These are phyloP conservation scores for Chaetoceros muelleri DNA, from an alignment of 108 stramenopile genomes.

Conservation along the genomic window DNA sequence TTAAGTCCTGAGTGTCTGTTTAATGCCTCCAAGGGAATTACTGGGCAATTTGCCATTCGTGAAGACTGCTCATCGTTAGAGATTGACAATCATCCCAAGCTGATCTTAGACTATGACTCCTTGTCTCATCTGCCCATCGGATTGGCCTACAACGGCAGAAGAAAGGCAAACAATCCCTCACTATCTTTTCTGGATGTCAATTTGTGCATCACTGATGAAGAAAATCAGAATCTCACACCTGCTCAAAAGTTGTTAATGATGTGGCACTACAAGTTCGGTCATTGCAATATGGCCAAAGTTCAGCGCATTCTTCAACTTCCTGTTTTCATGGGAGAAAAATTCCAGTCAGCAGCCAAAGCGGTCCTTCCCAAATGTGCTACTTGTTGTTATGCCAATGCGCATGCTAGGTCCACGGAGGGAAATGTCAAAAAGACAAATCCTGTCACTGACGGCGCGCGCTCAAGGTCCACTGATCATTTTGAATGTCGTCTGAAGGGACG, in stretches of 20 bases:
- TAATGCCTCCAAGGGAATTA: background rate
- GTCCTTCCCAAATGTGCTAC: conserved; percentile 1
- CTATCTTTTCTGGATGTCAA: background rate
- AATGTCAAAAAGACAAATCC: too few relatives aligned
- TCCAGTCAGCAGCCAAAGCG: background rate
- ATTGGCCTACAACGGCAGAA: background rate
- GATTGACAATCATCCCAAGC: background rate
- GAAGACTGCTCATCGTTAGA: background rate
- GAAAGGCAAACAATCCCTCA: background rate
- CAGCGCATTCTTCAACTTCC: conserved; percentile 11
- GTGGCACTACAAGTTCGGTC: conserved; percentile 25
- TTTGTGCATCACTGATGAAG: background rate
- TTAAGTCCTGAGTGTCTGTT: conserved; percentile 8
- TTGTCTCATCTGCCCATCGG: conserved; percentile 14
- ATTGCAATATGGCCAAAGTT: background rate
- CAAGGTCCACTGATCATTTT: background rate
- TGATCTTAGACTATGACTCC: conserved; percentile 8
- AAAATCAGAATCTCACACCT: conserved; percentile 21
- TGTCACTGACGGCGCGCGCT: background rate
- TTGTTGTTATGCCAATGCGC: conserved; percentile 3
- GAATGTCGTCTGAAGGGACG: background rate
- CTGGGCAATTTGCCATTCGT: background rate
- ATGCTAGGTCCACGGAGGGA: background rate
- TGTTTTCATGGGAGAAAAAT: background rate
- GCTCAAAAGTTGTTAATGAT: conserved; percentile 17